A percentile compares a stretch with the other conserved stretches of the same genome.
phyloP scores from a whole-genome alignment of 129 eudicot genomes.

The Saussurea involucrata region DNA sequence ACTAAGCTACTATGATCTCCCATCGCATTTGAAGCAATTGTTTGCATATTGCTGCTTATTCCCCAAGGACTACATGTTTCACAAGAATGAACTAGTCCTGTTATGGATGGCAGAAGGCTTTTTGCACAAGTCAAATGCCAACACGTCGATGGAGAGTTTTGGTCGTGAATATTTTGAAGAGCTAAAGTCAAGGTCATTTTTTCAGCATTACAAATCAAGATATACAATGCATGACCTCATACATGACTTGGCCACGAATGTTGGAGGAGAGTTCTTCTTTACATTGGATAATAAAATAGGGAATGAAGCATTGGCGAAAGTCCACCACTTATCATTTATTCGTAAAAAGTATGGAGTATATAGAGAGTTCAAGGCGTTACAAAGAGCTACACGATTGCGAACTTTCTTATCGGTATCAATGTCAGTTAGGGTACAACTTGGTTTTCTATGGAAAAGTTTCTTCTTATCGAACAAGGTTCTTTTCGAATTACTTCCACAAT shows the following conservation, averaged over 20 bases:
- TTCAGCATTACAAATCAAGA: neutral
- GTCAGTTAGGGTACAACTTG: neutral
- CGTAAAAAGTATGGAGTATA: slow-evolving; percentile 19
- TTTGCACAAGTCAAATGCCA: neutral
- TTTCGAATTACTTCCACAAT: slow-evolving; percentile 22
- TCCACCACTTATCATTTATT: slow-evolving; percentile 32
- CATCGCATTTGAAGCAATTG: neutral
- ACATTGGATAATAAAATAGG: slow-evolving; percentile 5
- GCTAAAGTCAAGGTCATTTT: slow-evolving; percentile 13
- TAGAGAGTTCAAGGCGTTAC: slow-evolving; percentile 11
- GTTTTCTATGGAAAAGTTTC: neutral
- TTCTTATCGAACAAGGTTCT: slow-evolving; percentile 17
- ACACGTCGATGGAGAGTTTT: neutral
- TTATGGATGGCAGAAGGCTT: neutral
- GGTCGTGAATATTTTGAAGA: neutral
- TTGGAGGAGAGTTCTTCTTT: neutral
- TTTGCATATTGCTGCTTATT: neutral
- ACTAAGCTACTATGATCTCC: neutral
- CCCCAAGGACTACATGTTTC: neutral
- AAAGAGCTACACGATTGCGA: slow-evolving; percentile 10
- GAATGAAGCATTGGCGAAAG: slow-evolving; percentile 5
- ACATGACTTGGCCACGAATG: slow-evolving; percentile 13
- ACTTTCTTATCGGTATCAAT: slow-evolving; percentile 30
- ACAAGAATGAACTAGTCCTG: neutral
- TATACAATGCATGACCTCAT: slow-evolving; percentile 28